These are phyloP conservation scores for Chlorophyllum brunneum DNA, from an alignment of 768 basidiomycete species.

Conservation along the genomic window DNA sequence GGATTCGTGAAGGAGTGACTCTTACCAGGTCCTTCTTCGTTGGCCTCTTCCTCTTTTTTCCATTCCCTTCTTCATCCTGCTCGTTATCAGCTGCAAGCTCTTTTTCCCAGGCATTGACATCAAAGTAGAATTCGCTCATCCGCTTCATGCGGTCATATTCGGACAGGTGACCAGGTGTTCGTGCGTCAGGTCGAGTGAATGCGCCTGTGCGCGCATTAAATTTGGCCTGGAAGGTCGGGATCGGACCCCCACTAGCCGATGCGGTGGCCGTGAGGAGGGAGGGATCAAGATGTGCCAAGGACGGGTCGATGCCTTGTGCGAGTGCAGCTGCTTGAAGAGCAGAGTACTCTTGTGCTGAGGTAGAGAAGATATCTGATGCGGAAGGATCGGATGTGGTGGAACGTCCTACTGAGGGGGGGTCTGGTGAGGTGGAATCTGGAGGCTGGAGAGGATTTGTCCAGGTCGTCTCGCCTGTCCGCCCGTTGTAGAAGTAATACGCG, in stretches of 20 bases:
- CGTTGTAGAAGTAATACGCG: conserved; percentile 84
- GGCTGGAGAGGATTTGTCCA: conserved; percentile 74
- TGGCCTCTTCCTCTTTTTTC: conserved; percentile 73
- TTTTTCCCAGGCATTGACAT: conserved; percentile 75
- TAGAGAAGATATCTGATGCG: not conserved
- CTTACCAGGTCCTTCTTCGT: conserved; percentile 83
- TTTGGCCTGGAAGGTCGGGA: conserved; percentile 58
- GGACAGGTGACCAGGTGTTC: conserved; percentile 72
- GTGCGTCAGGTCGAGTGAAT: conserved; percentile 61
- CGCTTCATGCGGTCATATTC: conserved; percentile 80
- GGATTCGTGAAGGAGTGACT: conserved; percentile 14
- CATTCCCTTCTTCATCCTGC: conserved; percentile 45
- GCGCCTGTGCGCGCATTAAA: conserved; percentile 82
- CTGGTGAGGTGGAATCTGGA: conserved; percentile 13
- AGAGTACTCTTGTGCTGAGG: conserved; percentile 22
- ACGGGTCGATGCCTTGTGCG: conserved; percentile 81
- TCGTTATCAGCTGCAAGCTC: conserved; percentile 51
- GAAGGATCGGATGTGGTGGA: conserved; percentile 14
- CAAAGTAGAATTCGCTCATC: conserved; percentile 89
- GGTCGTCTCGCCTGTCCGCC: conserved; percentile 72
- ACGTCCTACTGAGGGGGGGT: conserved; percentile 14
- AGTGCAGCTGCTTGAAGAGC: conserved; percentile 67
- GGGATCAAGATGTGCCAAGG: conserved; percentile 78
- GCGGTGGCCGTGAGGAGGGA: conserved; percentile 42
- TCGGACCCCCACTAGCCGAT: conserved; percentile 25